phyloP scores from a whole-genome alignment of 495 filamentous ascomycete genomes.

The Hypoxylon fragiforme region DNA sequence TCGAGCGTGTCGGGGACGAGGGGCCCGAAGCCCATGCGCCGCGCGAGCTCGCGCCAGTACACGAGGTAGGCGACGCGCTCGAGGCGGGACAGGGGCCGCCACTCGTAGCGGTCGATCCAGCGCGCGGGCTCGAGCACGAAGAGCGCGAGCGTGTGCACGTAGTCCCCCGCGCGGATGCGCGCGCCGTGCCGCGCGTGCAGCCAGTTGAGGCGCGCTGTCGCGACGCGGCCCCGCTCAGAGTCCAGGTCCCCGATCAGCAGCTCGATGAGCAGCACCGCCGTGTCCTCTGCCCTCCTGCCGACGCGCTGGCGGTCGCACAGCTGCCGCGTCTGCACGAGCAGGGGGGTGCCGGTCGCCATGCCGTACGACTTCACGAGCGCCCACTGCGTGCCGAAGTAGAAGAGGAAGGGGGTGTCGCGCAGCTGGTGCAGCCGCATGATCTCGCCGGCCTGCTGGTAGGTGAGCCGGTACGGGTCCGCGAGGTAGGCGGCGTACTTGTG shows the following conservation, averaged over 20 bases:
- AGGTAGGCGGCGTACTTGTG: conserved; percentile 26
- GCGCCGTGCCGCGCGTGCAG: conserved; percentile 56
- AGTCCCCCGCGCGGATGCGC: conserved; percentile 46
- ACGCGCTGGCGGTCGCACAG: conserved; percentile 49
- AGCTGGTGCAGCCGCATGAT: conserved; percentile 33
- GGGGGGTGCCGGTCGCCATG: conserved; percentile 60
- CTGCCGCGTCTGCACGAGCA: conserved; percentile 61
- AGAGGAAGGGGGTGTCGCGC: conserved; percentile 29
- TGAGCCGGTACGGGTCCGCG: conserved; percentile 27
- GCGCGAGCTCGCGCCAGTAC: conserved; percentile 49
- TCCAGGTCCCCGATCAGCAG: conserved; percentile 49
- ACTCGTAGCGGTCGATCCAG: conserved; percentile 47
- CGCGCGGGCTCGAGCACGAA: conserved; percentile 48
- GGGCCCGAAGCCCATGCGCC: conserved; percentile 39
- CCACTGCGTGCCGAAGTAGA: conserved; percentile 38
- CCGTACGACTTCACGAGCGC: conserved; percentile 60
- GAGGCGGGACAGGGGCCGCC: conserved; percentile 43
- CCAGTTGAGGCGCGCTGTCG: conserved; percentile 63
- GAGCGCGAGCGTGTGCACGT: conserved; percentile 48
- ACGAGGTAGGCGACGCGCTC: conserved; percentile 45
- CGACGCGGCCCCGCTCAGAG: conserved; percentile 51
- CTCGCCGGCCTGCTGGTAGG: conserved; percentile 32
- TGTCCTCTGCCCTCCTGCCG: conserved; percentile 65
- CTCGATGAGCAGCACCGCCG: conserved; percentile 59
- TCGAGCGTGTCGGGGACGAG: conserved; percentile 50